phyloP scores from a whole-genome alignment of 202 grass and related monocot species.

The Carex sylvatica region DNA sequence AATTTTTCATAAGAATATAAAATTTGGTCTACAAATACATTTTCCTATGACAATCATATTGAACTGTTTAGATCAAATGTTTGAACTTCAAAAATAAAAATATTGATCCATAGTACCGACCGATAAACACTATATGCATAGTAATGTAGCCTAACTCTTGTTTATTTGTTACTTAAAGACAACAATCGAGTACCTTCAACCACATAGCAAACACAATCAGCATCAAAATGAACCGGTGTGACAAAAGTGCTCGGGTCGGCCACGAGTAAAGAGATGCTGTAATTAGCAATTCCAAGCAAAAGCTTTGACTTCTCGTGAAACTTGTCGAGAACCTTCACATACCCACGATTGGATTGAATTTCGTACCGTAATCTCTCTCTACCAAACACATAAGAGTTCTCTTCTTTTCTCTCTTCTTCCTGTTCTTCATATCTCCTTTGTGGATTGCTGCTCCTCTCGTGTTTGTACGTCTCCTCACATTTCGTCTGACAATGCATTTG shows the following conservation, averaged over 20 bases:
- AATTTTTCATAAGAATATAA: no score
- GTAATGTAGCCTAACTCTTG: no score
- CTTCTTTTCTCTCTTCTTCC: not conserved
- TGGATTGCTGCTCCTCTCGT: not conserved
- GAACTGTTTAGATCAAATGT: no score
- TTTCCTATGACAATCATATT: no score
- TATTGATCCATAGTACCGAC: no score
- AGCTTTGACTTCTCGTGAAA: constrained; percentile 56
- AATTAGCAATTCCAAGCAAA: constrained; percentile 59
- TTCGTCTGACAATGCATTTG: constrained; percentile 12
- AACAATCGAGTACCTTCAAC: constrained; percentile 33
- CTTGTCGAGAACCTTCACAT: constrained; percentile 36
- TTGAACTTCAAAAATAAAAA: no score
- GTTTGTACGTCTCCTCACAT: constrained; percentile 23
- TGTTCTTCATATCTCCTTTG: not conserved
- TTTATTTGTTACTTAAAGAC: not conserved
- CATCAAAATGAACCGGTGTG: constrained; percentile 52
- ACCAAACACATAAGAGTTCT: constrained; percentile 59
- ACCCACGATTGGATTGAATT: constrained; percentile 40
- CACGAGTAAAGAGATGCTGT: constrained; percentile 55
- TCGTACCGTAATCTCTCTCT: constrained; percentile 39
- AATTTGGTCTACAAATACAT: no score
- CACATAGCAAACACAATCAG: constrained; percentile 62
- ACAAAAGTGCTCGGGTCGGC: constrained; percentile 50
- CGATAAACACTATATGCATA: no score